These are phyloP conservation scores for Hebeloma cylindrosporum DNA, from an alignment of 768 basidiomycete genomes.

Conservation along the genomic window DNA sequence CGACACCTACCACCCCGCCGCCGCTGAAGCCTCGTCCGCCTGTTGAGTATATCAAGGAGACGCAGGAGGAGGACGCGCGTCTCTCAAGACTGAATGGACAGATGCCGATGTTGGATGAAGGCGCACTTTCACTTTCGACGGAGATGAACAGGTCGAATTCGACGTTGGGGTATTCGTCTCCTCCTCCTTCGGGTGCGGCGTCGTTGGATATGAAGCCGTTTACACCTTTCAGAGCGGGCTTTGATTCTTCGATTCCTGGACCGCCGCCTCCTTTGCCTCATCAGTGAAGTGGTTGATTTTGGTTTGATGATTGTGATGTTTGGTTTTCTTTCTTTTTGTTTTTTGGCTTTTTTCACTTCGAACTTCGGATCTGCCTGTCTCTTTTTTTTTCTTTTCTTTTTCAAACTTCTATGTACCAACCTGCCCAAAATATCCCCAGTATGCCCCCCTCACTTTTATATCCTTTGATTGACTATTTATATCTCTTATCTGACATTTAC, in stretches of 20 bases:
- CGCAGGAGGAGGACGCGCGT: conserved; percentile 70
- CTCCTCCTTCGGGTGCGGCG: conserved; percentile 8
- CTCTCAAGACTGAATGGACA: conserved; percentile 41
- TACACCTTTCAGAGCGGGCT: conserved; percentile 45
- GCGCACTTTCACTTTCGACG: background rate
- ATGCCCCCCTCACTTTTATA: no score
- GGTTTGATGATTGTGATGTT: no score
- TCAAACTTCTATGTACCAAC: conserved; percentile 1
- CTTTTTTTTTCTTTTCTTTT: conserved; percentile 15
- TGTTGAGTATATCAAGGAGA: conserved; percentile 78
- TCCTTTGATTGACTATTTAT: background rate
- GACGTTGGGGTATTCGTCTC: conserved; percentile 10
- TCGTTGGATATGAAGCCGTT: conserved; percentile 44
- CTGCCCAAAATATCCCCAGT: no score
- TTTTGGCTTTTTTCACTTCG: no score
- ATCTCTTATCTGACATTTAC: conserved; percentile 13
- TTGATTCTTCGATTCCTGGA: conserved; percentile 30
- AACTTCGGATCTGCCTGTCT: background rate
- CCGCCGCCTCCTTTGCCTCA: conserved; percentile 37
- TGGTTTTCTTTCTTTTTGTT: no score
- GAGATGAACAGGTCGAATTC: background rate
- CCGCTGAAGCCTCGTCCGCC: conserved; percentile 79
- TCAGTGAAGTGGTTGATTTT: conserved; percentile 27
- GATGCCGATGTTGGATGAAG: conserved; percentile 24
- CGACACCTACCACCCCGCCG: conserved; percentile 49